These are phyloP conservation scores for Diacronema lutheri DNA, from an alignment of 78 protist species.

Conservation along the genomic window DNA sequence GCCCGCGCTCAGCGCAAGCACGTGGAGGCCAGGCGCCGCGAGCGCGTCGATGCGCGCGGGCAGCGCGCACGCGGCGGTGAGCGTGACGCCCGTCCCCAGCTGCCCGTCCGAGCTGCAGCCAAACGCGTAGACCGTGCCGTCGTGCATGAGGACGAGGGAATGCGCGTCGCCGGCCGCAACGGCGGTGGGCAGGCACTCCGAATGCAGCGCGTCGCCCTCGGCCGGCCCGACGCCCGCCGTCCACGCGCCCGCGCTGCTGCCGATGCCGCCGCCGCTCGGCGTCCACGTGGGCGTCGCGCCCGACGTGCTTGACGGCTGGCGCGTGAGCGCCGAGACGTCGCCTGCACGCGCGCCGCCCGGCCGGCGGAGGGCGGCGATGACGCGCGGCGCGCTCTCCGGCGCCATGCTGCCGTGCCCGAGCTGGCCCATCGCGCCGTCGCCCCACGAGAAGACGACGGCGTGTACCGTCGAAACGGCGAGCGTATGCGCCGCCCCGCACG, in stretches of 20 bases:
- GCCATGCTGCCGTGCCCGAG: background rate
- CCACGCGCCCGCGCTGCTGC: too few relatives aligned
- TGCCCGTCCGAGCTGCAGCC: conserved; percentile 21
- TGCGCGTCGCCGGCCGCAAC: conserved; percentile 21
- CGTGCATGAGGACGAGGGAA: conserved; percentile 4
- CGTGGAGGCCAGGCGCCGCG: too few relatives aligned
- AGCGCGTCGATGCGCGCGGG: too few relatives aligned
- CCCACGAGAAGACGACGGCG: background rate
- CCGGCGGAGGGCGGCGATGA: background rate
- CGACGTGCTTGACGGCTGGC: background rate
- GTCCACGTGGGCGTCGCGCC: background rate
- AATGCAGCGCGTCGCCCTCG: background rate
- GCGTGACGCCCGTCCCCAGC: background rate
- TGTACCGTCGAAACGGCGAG: background rate
- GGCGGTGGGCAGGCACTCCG: background rate
- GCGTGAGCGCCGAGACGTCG: too few relatives aligned
- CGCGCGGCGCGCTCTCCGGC: background rate
- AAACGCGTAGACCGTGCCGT: background rate
- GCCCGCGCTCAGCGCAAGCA: too few relatives aligned
- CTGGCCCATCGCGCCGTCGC: background rate
- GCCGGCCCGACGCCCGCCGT: too few relatives aligned
- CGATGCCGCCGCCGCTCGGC: too few relatives aligned
- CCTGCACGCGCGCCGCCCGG: too few relatives aligned
- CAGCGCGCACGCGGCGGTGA: too few relatives aligned
- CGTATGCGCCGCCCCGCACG: background rate